These are phyloP conservation scores for Yarrowia alimentaria DNA, from an alignment of 805 yeast species.

Conservation along the genomic window DNA sequence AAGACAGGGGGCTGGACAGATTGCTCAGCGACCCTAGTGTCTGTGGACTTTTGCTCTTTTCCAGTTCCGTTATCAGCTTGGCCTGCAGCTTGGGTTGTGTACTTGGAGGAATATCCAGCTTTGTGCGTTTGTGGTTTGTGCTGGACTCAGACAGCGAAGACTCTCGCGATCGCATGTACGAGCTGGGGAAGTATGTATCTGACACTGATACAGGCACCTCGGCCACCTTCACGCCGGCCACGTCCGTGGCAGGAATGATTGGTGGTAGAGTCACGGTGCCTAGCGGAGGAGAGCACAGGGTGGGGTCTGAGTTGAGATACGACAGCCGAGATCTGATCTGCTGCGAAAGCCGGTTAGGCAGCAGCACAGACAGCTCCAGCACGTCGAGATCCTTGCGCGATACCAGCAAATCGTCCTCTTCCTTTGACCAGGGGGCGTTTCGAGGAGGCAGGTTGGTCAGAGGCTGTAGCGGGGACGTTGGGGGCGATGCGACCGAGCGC, in stretches of 20 bases:
- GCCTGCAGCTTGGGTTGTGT: conserved; percentile 27
- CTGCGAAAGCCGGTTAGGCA: conserved; percentile 71
- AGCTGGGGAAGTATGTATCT: conserved; percentile 22
- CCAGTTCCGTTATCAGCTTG: conserved; percentile 23
- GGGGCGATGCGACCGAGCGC: conserved; percentile 32
- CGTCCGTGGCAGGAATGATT: conserved; percentile 18
- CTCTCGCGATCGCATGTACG: conserved; percentile 9
- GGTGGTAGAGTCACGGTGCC: conserved; percentile 17
- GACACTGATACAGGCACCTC: conserved; percentile 25
- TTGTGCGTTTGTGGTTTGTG: conserved; percentile 11
- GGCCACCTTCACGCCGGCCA: conserved; percentile 18
- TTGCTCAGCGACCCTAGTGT: conserved; percentile 12
- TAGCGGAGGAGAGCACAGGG: conserved; percentile 10
- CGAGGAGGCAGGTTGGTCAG: conserved; percentile 28
- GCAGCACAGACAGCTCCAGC: conserved; percentile 68
- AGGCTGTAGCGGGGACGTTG: conserved; percentile 30
- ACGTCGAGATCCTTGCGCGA: conserved; percentile 59
- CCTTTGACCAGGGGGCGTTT: conserved; percentile 47
- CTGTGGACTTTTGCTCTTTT: conserved; percentile 25
- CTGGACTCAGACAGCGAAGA: too few relatives aligned
- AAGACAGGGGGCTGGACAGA: conserved; percentile 17
- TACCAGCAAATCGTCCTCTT: conserved; percentile 68
- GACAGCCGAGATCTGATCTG: conserved; percentile 48
- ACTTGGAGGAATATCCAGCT: conserved; percentile 24
- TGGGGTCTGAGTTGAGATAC: conserved; percentile 18